Base-by-base conservation (phyloP, 768 basidiomycete species). In the Termitomyces sp. region DNA sequence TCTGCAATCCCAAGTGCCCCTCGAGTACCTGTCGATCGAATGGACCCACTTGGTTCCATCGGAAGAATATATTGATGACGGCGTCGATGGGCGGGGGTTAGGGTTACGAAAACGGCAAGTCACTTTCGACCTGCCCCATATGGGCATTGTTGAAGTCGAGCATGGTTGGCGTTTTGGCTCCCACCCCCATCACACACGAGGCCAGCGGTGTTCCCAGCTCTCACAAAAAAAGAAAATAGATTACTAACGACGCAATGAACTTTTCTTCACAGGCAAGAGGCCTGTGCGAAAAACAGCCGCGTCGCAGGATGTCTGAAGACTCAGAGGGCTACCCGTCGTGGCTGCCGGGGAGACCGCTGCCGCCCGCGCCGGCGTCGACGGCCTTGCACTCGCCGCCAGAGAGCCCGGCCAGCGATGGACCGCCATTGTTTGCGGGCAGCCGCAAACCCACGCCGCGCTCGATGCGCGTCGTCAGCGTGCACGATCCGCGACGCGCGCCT, bases 291-390 rank as follows among this genome's bases (percentile, higher is more conserved):
- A 66, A 69, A 46, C 72, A 66, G 30, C 67, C 70, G 17, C 69
- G 65, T 42, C 62, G 64, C 46, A 68, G 68, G 55, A 68, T 67
- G 66, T 74, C 75, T 33, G 69, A 70, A 51, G 79, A 82, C 63
- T 78, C 75, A 17, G 87, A 89, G 61, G 85, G 85, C 14, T 93
- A 93, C 67, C 91, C 91, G 3, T 85, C 87, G 23, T 93, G 91
- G 91, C 83, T 93, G 1, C 91, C 91, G 17, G 82, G 75, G 57
- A 79, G 91, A 14, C 91, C 91, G 2, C 84, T 84, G 15, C 87
- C 83, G 0, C 91, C 91, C 0, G 82, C 82, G 8, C 91, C 91
- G 3, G 80, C 80, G 3, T 87, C 87, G 10, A 89, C 23, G 1
- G 23, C 87, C 1, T 70, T 87, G 54, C 83, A 83, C 57, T 83